These are phyloP conservation scores for Saccharum officinarum DNA, from an alignment of 176 grass and related monocot genomes.

Conservation along the genomic window DNA sequence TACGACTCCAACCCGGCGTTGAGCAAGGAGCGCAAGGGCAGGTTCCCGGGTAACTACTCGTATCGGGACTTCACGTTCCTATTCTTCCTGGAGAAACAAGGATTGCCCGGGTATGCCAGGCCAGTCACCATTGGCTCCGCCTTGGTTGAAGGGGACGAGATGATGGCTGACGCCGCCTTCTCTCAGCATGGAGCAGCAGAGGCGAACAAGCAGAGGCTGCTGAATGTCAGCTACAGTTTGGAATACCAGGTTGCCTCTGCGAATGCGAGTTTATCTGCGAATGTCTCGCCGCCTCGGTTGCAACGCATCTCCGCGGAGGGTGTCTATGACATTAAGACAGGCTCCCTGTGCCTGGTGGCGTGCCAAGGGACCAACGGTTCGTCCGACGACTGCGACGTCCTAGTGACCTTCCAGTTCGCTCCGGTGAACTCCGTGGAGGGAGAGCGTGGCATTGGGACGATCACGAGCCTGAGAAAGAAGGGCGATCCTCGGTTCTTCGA, in stretches of 20 bases:
- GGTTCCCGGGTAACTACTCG: background rate
- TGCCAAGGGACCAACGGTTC: background rate
- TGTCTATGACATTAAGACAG: background rate
- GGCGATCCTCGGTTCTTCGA: background rate
- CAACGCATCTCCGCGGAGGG: background rate
- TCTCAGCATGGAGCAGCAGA: background rate
- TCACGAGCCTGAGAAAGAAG: background rate
- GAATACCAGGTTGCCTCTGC: background rate
- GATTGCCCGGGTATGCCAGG: background rate
- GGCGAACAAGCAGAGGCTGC: background rate
- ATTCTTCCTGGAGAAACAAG: background rate
- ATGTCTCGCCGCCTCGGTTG: background rate
- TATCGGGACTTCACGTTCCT: background rate
- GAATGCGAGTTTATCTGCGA: background rate
- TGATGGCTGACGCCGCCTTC: background rate
- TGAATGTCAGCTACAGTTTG: background rate
- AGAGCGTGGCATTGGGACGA: background rate
- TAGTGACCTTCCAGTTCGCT: background rate
- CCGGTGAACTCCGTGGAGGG: background rate
- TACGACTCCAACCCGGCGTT: background rate
- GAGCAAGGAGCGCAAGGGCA: slow-evolving; percentile 3
- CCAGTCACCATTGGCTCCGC: background rate
- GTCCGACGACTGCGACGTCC: background rate
- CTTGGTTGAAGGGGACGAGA: background rate
- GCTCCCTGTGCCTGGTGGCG: background rate